A percentile compares a stretch with the other conserved stretches of the same genome.
These are phyloP conservation scores for Claviceps sp. DNA, from an alignment of 2,329 filamentous ascomycete genomes.

Conservation along the genomic window DNA sequence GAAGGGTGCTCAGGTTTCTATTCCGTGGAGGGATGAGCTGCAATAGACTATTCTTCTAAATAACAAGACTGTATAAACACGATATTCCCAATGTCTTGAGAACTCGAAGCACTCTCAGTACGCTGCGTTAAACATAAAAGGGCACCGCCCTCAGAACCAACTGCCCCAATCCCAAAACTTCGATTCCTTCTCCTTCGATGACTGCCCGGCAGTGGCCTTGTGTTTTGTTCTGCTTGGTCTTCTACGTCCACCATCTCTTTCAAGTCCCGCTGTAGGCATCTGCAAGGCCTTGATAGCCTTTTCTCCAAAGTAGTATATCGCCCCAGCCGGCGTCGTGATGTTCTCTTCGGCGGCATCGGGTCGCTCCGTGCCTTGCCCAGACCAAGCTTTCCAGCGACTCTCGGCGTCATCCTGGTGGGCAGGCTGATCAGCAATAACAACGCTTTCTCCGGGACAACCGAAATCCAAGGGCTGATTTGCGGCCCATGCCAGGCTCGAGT, in stretches of 20 bases:
- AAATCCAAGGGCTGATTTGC: not conserved
- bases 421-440: not conserved
- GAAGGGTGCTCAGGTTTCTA: slow-evolving; percentile 30
- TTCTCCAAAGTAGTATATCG: slow-evolving; percentile 7
- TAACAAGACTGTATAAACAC: no score
- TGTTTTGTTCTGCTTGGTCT: not conserved
- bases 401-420: not conserved
- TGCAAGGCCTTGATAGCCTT: slow-evolving; percentile 4
- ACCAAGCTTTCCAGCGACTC: slow-evolving; percentile 1
- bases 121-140: not conserved
- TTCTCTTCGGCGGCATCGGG: not conserved
- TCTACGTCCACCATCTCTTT: not conserved
- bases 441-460: not conserved
- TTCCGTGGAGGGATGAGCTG: slow-evolving; percentile 31
- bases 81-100: no score
- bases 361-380: not conserved
- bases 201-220: not conserved
- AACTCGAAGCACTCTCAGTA: no score
- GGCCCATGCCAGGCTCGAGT: not conserved
- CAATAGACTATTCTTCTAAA: slow-evolving; percentile 10
- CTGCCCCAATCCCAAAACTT: slow-evolving; percentile 12
- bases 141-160: slow-evolving; percentile 16
- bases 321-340: slow-evolving; percentile 1
- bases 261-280: not conserved
- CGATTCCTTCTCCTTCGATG: slow-evolving; percentile 13